These are phyloP conservation scores for Leucoagaricus sp. DNA, from an alignment of 1,284 basidiomycete genomes.

Conservation along the genomic window DNA sequence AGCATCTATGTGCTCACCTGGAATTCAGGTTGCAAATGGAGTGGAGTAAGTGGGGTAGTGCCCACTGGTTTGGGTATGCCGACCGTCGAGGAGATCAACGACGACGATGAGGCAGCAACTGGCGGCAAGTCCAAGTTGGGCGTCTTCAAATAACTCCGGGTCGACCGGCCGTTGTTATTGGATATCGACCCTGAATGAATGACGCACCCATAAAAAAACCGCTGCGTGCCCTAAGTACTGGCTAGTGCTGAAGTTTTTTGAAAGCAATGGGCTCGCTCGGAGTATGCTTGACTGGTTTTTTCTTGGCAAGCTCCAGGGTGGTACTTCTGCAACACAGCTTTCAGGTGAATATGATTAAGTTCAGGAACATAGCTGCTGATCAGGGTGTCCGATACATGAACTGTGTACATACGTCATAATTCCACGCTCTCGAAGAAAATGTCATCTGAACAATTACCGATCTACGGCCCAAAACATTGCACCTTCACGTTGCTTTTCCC, in stretches of 20 bases:
- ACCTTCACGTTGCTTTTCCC: not conserved
- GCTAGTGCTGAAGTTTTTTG: not conserved
- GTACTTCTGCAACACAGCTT: too few species aligned
- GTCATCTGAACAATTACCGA: too few species aligned
- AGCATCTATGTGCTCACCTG: not conserved
- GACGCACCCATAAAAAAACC: not conserved
- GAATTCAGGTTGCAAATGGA: not conserved
- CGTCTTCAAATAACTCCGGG: not conserved
- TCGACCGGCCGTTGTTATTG: too few species aligned
- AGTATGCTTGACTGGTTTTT: too few species aligned
- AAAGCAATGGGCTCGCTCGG: not conserved
- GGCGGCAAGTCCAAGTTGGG: not conserved
- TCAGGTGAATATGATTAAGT: too few species aligned
- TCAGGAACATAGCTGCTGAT: too few species aligned
- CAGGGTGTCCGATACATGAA: not conserved
- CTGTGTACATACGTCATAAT: too few species aligned
- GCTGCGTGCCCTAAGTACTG: too few species aligned
- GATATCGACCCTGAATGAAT: not conserved
- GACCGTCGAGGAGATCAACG: not conserved
- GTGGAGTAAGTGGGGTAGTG: not conserved
- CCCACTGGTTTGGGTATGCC: not conserved
- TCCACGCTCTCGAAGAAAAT: too few species aligned
- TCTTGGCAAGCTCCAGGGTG: too few species aligned
- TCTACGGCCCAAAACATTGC: not conserved
- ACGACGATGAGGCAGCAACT: not conserved